A percentile compares a stretch with the other conserved stretches of the same genome.
These are phyloP conservation scores for Cyclotella distinguenda DNA, from an alignment of 108 stramenopile species.

Conservation along the genomic window DNA sequence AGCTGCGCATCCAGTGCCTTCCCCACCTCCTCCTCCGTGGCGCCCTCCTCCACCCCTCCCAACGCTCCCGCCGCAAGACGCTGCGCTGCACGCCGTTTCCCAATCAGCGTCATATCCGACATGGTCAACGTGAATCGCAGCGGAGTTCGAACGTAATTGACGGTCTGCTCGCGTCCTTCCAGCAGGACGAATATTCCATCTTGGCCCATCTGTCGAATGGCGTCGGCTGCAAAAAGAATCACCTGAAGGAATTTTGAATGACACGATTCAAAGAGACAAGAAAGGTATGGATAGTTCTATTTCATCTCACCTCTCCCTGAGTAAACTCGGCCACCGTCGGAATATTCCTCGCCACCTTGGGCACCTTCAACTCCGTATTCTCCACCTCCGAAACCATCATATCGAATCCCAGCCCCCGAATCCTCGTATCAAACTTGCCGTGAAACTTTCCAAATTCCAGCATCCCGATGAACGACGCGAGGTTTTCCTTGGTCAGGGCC, in stretches of 20 bases:
- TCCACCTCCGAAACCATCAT: constrained; percentile 68
- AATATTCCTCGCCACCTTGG: constrained; percentile 80
- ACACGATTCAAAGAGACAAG: not conserved
- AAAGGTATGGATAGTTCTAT: not conserved
- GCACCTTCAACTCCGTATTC: constrained; percentile 77
- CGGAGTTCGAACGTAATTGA: constrained; percentile 81
- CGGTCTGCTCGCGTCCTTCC: constrained; percentile 88
- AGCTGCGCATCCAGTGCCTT: constrained; percentile 48
- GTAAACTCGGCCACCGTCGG: constrained; percentile 88
- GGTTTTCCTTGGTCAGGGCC: constrained; percentile 80
- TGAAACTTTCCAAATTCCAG: constrained; percentile 75
- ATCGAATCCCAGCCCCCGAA: constrained; percentile 77
- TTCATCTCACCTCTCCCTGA: constrained; percentile 66
- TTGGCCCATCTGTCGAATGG: constrained; percentile 62
- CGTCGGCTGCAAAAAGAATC: constrained; percentile 72
- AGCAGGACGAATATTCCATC: constrained; percentile 75
- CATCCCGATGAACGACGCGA: constrained; percentile 70
- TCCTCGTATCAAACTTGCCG: constrained; percentile 72
- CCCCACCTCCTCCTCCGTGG: constrained; percentile 49
- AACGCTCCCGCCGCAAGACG: constrained; percentile 75
- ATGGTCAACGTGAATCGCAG: constrained; percentile 73
- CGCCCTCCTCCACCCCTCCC: constrained; percentile 38
- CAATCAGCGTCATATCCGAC: constrained; percentile 74
- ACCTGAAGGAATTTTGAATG: constrained; percentile 36
- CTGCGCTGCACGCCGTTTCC: constrained; percentile 86